Evolutionary conservation across 1,284 basidiomycete species (phyloP).

Genomic region (Leccinum solheimii): DNA sequence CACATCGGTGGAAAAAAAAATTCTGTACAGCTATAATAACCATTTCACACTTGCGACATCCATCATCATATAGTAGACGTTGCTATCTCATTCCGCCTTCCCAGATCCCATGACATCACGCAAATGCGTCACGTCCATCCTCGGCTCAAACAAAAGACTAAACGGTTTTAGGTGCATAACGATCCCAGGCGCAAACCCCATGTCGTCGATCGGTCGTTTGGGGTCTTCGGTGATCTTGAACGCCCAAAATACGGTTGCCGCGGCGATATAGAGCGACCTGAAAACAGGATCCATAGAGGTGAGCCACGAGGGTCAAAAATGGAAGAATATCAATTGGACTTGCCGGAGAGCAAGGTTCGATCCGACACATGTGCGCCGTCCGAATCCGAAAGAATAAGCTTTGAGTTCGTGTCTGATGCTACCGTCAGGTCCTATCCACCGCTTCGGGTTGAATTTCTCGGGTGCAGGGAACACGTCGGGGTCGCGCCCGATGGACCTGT

Average conservation of each 20-base stretch:
- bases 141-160: constrained; percentile 49
- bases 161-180: constrained; percentile 60
- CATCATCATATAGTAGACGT: background rate
- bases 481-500: constrained; percentile 54
- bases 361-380: constrained; percentile 60
- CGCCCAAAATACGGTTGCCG: constrained; percentile 60
- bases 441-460: constrained; percentile 55
- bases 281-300: background rate
- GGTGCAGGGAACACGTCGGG: constrained; percentile 59
- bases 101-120: constrained; percentile 9
- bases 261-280: constrained; percentile 60
- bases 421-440: constrained; percentile 56
- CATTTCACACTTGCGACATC: background rate
- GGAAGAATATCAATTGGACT: background rate
- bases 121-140: constrained; percentile 22
- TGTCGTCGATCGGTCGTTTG: constrained; percentile 51
- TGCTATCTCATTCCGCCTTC: background rate
- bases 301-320: background rate
- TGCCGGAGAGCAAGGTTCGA: constrained; percentile 51
- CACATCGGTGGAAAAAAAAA: background rate
- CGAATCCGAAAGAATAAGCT: constrained; percentile 61
- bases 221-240: constrained; percentile 53
- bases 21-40: background rate
- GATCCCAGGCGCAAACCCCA: constrained; percentile 56
- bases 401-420: constrained; percentile 49